phyloP scores from a whole-genome alignment of 257 asterid species.

The Asclepias syriaca region DNA sequence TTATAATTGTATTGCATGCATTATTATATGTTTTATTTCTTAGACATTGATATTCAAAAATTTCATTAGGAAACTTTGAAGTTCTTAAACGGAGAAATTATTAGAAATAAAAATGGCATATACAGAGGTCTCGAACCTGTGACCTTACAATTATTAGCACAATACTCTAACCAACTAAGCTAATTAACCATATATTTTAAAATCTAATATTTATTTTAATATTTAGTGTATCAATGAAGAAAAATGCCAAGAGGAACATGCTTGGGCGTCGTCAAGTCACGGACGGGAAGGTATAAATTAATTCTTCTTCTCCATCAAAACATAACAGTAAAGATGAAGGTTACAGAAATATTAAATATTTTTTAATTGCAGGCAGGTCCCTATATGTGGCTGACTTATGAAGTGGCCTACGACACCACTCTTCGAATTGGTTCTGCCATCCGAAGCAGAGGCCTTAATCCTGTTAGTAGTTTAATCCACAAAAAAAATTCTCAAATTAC shows the following conservation, averaged over 20 bases:
- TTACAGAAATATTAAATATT: too few species aligned
- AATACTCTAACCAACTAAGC: conserved; percentile 35
- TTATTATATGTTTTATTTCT: too few species aligned
- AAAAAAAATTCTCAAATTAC: too few species aligned
- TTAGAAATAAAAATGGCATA: conserved; percentile 10
- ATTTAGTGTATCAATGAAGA: conserved; percentile 43
- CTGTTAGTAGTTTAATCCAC: conserved; percentile 38
- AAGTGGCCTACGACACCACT: conserved; percentile 45
- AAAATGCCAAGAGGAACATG: conserved; percentile 42
- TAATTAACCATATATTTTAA: neutral
- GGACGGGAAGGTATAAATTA: conserved; percentile 54
- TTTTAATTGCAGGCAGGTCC: conserved; percentile 48
- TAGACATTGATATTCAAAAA: too few species aligned
- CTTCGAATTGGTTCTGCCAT: conserved; percentile 70
- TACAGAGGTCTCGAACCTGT: conserved; percentile 49
- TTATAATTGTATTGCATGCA: neutral
- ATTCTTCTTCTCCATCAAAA: neutral
- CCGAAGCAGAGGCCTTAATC: conserved; percentile 66
- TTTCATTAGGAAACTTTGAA: too few species aligned
- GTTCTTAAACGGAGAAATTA: too few species aligned
- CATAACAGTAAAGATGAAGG: neutral
- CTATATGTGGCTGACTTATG: conserved; percentile 62
- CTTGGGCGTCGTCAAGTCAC: conserved; percentile 59
- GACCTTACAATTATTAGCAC: conserved; percentile 47
- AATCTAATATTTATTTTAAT: too few species aligned